A percentile compares a stretch with the other conserved stretches of the same genome.
Conservation (phyloP, 2,329 filamentous ascomycete genomes). For the Phialophora expanda region DNA sequence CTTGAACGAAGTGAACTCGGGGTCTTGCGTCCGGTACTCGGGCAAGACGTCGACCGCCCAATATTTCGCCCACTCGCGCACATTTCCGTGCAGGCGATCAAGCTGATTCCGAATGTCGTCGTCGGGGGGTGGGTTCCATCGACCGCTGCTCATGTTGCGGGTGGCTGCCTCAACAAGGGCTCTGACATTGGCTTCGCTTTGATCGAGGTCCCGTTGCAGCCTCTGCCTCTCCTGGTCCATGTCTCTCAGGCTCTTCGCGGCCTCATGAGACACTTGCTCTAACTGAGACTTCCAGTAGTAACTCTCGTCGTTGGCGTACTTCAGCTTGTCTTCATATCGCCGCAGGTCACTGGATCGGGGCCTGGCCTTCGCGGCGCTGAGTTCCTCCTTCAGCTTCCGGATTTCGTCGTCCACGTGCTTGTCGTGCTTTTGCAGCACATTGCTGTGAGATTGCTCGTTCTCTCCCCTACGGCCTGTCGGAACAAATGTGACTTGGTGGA, state of each 20-base stretch:
- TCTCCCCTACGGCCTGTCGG: background rate
- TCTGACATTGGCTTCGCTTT: background rate
- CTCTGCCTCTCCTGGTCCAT: background rate
- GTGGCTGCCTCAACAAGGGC: background rate
- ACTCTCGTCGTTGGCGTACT: background rate
- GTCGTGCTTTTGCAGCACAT: background rate
- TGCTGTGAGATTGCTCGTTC: background rate
- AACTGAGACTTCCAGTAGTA: background rate
- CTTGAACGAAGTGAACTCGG: background rate
- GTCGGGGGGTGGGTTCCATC: background rate
- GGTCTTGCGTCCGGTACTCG: background rate
- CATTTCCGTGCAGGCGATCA: background rate
- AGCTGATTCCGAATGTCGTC: background rate
- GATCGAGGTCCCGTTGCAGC: background rate
- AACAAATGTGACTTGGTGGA: background rate
- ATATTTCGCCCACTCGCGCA: background rate
- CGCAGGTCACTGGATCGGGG: background rate
- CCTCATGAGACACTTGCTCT: background rate
- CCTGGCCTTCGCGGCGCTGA: background rate
- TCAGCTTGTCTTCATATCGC: background rate
- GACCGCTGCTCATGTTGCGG: background rate
- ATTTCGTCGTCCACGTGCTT: background rate
- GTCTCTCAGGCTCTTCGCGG: background rate
- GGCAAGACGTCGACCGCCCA: background rate
- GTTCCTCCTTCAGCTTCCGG: background rate